These are phyloP conservation scores for Teratosphaeria pseudoeucalypti DNA, from an alignment of 2,329 filamentous ascomycete species.

Conservation along the genomic window DNA sequence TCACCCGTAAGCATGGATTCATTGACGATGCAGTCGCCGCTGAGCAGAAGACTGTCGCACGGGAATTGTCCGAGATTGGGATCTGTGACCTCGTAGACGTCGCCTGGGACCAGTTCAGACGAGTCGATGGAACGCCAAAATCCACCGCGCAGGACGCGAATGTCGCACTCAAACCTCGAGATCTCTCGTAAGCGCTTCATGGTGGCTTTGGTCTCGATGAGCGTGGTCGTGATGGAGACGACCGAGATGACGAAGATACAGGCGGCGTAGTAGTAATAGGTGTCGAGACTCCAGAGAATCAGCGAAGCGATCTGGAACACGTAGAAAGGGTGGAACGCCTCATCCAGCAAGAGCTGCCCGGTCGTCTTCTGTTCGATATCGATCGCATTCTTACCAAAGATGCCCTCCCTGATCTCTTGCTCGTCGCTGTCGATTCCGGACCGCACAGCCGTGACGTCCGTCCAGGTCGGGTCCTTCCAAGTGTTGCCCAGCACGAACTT, in stretches of 20 bases:
- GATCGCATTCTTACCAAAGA: slow-evolving; percentile 85
- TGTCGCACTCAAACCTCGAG: slow-evolving; percentile 88
- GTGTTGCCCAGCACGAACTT: slow-evolving; percentile 77
- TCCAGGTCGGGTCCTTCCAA: slow-evolving; percentile 93
- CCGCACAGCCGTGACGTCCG: slow-evolving; percentile 60
- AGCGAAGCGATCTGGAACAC: slow-evolving; percentile 95
- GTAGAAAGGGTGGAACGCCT: slow-evolving; percentile 97
- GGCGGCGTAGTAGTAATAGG: slow-evolving; percentile 95
- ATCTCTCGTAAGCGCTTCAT: slow-evolving; percentile 87
- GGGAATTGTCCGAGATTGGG: slow-evolving; percentile 80
- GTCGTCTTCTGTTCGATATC: slow-evolving; percentile 86
- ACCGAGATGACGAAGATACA: slow-evolving; percentile 94
- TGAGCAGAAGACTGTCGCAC: slow-evolving; percentile 80
- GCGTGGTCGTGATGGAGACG: slow-evolving; percentile 78
- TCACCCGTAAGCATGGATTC: slow-evolving; percentile 98
- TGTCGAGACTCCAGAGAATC: slow-evolving; percentile 84
- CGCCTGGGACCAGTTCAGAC: slow-evolving; percentile 81
- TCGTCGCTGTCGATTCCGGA: slow-evolving; percentile 80
- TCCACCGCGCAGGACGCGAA: slow-evolving; percentile 82
- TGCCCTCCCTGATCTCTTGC: slow-evolving; percentile 66
- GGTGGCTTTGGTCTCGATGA: slow-evolving; percentile 84
- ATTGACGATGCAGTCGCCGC: slow-evolving; percentile 95
- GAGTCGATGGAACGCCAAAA: slow-evolving; percentile 91
- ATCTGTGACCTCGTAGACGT: slow-evolving; percentile 94
- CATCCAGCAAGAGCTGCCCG: slow-evolving; percentile 74